A percentile compares a stretch with the other conserved stretches of the same genome.
These are phyloP conservation scores for Calonectria pteridis DNA, from an alignment of 2,329 filamentous ascomycete species.

Conservation along the genomic window DNA sequence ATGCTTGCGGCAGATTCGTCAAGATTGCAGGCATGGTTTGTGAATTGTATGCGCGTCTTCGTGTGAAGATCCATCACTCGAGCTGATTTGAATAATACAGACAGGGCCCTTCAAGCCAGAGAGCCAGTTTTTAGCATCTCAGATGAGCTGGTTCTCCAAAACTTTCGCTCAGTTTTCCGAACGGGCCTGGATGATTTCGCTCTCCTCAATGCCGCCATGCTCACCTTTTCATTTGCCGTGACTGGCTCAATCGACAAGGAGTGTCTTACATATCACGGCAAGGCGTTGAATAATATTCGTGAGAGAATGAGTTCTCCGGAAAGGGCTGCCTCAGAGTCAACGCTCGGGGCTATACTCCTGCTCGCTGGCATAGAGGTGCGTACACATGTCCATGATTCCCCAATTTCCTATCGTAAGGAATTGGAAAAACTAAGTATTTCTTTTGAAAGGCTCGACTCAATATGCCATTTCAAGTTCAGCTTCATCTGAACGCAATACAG, in stretches of 20 bases:
- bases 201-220: conserved; percentile 54
- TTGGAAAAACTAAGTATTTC: conserved; percentile 17
- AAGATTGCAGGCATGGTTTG: conserved; percentile 25
- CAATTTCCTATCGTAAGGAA: not conserved
- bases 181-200: conserved; percentile 50
- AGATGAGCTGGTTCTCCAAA: conserved; percentile 53
- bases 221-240: conserved; percentile 51
- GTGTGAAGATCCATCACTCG: fast-evolving
- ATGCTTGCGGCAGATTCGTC: conserved; percentile 26
- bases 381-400: not conserved
- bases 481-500: conserved; percentile 56
- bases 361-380: conserved; percentile 57
- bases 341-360: conserved; percentile 56
- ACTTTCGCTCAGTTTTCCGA: conserved; percentile 51
- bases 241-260: conserved; percentile 46
- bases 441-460: conserved; percentile 51
- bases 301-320: conserved; percentile 47
- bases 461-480: conserved; percentile 52
- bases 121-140: conserved; percentile 54
- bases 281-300: conserved; percentile 50
- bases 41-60: conserved; percentile 17
- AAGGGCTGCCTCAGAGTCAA: conserved; percentile 50
- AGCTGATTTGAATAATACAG: conserved; percentile 3
- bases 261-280: conserved; percentile 51
- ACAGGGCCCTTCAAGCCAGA: conserved; percentile 39